phyloP scores from a whole-genome alignment of 2,329 filamentous ascomycete genomes.

The Alternaria brassicae region DNA sequence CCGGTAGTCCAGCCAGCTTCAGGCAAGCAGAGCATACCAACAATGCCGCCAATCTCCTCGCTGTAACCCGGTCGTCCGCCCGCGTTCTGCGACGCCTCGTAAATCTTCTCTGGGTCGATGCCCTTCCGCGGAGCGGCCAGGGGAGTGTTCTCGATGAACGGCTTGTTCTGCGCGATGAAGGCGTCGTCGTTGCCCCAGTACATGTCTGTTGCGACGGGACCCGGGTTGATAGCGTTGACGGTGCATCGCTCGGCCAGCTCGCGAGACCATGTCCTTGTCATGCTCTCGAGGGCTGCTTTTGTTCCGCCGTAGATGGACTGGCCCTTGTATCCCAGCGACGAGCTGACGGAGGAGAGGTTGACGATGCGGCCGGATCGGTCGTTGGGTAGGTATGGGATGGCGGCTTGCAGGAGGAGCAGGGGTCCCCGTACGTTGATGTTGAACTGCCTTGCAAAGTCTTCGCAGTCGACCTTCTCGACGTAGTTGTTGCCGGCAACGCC shows the following conservation, averaged over 20 bases:
- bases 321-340: slow-evolving; percentile 63
- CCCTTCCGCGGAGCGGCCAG: slow-evolving; percentile 67
- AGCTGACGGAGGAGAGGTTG: slow-evolving; percentile 66
- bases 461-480: slow-evolving; percentile 66
- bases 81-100: slow-evolving; percentile 49
- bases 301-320: slow-evolving; percentile 71
- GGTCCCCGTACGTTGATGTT: slow-evolving; percentile 83
- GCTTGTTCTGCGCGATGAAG: slow-evolving; percentile 66
- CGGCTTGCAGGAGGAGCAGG: slow-evolving; percentile 77
- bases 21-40: slow-evolving; percentile 75
- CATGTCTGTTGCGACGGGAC: slow-evolving; percentile 70
- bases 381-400: slow-evolving; percentile 70
- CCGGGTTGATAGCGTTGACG: slow-evolving; percentile 71
- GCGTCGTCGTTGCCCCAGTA: slow-evolving; percentile 63
- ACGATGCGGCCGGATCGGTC: slow-evolving; percentile 72
- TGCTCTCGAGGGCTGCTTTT: slow-evolving; percentile 71
- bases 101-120: slow-evolving; percentile 66
- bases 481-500: slow-evolving; percentile 71
- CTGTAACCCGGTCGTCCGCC: slow-evolving; percentile 68
- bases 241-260: slow-evolving; percentile 68
- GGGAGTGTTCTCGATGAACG: slow-evolving; percentile 69
- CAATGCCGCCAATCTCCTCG: slow-evolving; percentile 75
- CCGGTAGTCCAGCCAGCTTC: slow-evolving; percentile 82
- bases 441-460: slow-evolving; percentile 75
- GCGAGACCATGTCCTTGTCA: slow-evolving; percentile 72